Percentiles rank a stretch among this genome's conserved stretches.
phyloP scores from a whole-genome alignment of 2,329 filamentous ascomycete genomes.

The Fusarium guadeloupense region DNA sequence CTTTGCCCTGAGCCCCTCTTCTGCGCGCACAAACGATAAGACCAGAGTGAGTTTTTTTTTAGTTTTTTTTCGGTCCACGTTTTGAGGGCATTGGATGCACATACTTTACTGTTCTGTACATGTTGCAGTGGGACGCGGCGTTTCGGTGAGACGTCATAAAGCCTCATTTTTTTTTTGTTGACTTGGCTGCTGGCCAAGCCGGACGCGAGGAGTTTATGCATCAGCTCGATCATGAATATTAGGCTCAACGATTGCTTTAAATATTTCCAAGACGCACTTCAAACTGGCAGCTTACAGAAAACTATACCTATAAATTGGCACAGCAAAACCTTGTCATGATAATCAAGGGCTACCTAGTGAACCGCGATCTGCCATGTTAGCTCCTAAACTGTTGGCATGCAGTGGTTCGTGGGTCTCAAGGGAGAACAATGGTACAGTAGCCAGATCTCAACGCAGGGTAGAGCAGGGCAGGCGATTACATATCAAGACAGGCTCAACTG shows the following conservation, averaged over 20 bases:
- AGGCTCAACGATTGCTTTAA: background rate
- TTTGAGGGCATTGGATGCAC: constrained; percentile 30
- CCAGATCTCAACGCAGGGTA: constrained; percentile 24
- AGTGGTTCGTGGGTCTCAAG: constrained; percentile 33
- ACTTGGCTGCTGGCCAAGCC: constrained; percentile 5
- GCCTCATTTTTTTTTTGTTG: constrained; percentile 22
- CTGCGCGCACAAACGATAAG: constrained; percentile 23
- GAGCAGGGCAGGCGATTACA: constrained; percentile 23
- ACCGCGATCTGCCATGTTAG: constrained; percentile 6
- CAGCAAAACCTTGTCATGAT: constrained; percentile 1
- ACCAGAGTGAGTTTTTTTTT: too few relatives aligned
- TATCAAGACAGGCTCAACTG: constrained; percentile 26
- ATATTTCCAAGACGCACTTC: background rate
- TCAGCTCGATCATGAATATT: constrained; percentile 1
- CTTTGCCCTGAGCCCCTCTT: constrained; percentile 28
- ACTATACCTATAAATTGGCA: constrained; percentile 1
- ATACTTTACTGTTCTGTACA: constrained; percentile 9
- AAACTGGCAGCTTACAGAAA: background rate
- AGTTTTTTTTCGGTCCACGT: too few relatives aligned
- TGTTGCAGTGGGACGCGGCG: constrained; percentile 18
- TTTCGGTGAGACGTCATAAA: constrained; percentile 31
- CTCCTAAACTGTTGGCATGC: constrained; percentile 27
- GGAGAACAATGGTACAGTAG: constrained; percentile 21
- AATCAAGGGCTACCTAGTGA: constrained; percentile 17
- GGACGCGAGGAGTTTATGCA: constrained; percentile 1